phyloP scores from a whole-genome alignment of 2,329 filamentous ascomycete genomes.

The Colletotrichum noveboracense region DNA sequence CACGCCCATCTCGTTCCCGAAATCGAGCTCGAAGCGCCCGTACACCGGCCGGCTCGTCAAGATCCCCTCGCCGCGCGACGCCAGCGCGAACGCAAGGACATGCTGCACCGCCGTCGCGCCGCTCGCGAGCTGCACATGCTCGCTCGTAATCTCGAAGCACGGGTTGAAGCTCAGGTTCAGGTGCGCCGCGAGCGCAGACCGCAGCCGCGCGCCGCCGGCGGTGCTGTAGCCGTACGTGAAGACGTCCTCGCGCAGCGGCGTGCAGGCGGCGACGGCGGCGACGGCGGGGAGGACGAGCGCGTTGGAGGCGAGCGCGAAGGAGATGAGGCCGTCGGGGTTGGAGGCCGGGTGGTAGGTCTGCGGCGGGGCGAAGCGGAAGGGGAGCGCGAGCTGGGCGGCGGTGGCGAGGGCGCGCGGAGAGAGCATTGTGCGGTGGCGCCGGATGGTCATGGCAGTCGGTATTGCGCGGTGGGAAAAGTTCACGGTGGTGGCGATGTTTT shows the following conservation, averaged over 20 bases:
- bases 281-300: not conserved
- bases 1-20: conserved; percentile 42
- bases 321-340: conserved; percentile 11
- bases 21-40: conserved; percentile 54
- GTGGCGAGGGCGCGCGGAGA: not conserved
- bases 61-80: conserved; percentile 43
- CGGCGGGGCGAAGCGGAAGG: conserved; percentile 6
- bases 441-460: not conserved
- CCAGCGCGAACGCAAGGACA: conserved; percentile 42
- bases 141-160: conserved; percentile 28
- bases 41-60: conserved; percentile 47
- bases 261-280: conserved; percentile 3
- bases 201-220: conserved; percentile 38
- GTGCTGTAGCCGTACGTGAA: conserved; percentile 42
- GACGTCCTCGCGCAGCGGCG: conserved; percentile 21
- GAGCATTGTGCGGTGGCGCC: not conserved
- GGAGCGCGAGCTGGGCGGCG: not conserved
- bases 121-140: conserved; percentile 37
- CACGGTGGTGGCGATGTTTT: not conserved
- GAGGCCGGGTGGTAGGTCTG: not conserved
- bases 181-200: conserved; percentile 36
- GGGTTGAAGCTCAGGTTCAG: conserved; percentile 43
- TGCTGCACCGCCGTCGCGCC: conserved; percentile 45
- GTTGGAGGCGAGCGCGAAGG: conserved; percentile 10
- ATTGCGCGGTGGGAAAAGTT: not conserved